Conservation (phyloP, 331 rosid genomes). For the Cucumis variabilis region DNA sequence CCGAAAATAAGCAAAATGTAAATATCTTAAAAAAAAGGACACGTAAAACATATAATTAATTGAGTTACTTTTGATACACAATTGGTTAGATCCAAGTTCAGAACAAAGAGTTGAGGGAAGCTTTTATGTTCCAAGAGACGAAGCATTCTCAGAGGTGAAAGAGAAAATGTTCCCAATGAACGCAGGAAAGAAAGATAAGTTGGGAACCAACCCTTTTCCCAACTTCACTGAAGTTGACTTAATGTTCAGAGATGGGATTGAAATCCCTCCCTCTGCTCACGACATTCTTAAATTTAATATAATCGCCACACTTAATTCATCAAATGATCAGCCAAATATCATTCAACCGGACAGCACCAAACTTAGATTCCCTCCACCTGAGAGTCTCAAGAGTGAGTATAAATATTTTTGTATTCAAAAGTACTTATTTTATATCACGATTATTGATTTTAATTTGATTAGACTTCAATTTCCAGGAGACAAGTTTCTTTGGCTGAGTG, state of each 20-base stretch:
- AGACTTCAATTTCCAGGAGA: not conserved
- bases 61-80: too few relatives aligned
- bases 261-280: not conserved
- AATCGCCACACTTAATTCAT: not conserved
- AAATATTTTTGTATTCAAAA: too few relatives aligned
- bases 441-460: not conserved
- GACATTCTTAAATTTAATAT: not conserved
- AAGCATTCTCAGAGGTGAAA: constrained; percentile 5
- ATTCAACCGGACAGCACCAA: not conserved
- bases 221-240: not conserved
- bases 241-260: constrained; percentile 20
- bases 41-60: too few relatives aligned
- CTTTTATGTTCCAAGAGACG: constrained; percentile 9
- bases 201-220: not conserved
- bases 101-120: not conserved
- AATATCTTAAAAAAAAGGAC: too few relatives aligned
- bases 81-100: not conserved
- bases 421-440: too few relatives aligned
- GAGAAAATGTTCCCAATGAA: not conserved
- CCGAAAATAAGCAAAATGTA: too few relatives aligned
- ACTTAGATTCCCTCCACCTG: not conserved
- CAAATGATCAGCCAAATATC: not conserved
- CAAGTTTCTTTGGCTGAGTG: constrained; percentile 8
- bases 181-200: constrained; percentile 1
- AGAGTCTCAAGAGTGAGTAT: not conserved